phyloP scores from a whole-genome alignment of 208 protist genomes.

The Acanthamoeba royreba region DNA sequence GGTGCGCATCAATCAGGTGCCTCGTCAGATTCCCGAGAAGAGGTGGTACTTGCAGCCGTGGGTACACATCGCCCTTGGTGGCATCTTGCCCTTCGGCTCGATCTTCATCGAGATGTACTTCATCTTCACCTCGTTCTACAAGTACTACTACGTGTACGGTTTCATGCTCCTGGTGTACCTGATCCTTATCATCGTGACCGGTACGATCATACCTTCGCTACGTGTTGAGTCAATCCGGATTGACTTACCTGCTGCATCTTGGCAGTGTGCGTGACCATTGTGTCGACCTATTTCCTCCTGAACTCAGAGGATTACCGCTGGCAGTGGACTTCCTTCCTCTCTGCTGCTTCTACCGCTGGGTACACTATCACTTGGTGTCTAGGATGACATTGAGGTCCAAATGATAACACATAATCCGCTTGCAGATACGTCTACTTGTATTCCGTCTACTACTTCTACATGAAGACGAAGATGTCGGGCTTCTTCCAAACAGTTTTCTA shows the following conservation, averaged over 20 bases:
- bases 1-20: conserved; percentile 89
- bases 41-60: conserved; percentile 70
- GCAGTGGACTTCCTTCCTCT: conserved; percentile 90
- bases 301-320: conserved; percentile 91
- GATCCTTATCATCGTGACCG: conserved; percentile 87
- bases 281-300: conserved; percentile 90
- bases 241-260: background rate
- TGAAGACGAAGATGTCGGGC: conserved; percentile 88
- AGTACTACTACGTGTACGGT: conserved; percentile 95
- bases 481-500: conserved; percentile 89
- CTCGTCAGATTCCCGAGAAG: conserved; percentile 87
- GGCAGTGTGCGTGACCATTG: conserved; percentile 83
- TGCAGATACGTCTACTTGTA: conserved; percentile 88
- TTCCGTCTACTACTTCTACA: conserved; percentile 88
- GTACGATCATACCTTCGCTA: background rate
- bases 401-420: conserved; percentile 5
- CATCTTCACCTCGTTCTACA: conserved; percentile 93
- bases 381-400: background rate
- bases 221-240: background rate
- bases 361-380: background rate
- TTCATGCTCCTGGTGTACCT: conserved; percentile 90
- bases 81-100: conserved; percentile 91
- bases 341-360: conserved; percentile 79
- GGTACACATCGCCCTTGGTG: conserved; percentile 81
- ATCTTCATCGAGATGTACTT: conserved; percentile 96